Conservation (phyloP, 305 asterid genomes). For the Fraxinus albicans region DNA sequence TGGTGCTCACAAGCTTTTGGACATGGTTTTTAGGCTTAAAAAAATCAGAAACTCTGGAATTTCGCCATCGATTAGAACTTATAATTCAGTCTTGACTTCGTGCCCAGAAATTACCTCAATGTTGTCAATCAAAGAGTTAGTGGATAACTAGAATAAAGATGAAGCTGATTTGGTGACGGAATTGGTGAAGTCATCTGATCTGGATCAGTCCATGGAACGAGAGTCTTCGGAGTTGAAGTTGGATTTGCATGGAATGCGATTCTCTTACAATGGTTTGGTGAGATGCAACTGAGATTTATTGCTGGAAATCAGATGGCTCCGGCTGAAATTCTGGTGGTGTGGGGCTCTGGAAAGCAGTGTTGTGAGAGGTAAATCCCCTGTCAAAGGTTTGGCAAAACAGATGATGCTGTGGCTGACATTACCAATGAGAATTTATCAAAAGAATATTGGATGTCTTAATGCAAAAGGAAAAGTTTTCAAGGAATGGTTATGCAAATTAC, state of each 20-base stretch:
- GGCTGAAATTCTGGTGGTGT: slow-evolving; percentile 53
- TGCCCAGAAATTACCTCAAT: slow-evolving; percentile 48
- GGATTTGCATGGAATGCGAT: slow-evolving; percentile 96
- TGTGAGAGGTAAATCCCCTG: slow-evolving; percentile 74
- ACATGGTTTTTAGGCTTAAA: slow-evolving; percentile 62
- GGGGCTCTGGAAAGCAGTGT: slow-evolving; percentile 83
- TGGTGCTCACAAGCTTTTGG: slow-evolving; percentile 58
- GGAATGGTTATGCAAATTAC: slow-evolving; percentile 49
- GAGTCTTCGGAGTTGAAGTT: slow-evolving; percentile 55
- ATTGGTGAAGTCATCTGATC: slow-evolving; percentile 45
- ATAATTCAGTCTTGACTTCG: slow-evolving; percentile 64
- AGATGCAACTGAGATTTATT: slow-evolving; percentile 39
- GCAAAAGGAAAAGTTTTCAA: slow-evolving; percentile 62
- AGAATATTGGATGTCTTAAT: slow-evolving; percentile 70
- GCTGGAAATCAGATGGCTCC: slow-evolving; percentile 39
- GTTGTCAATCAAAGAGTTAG: slow-evolving; percentile 19
- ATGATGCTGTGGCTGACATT: slow-evolving; percentile 48
- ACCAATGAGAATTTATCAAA: slow-evolving; percentile 79
- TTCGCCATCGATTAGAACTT: slow-evolving; percentile 57
- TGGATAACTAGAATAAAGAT: slow-evolving; percentile 32
- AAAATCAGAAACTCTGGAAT: slow-evolving; percentile 51
- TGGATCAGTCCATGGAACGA: slow-evolving; percentile 62
- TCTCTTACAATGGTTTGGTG: slow-evolving; percentile 72
- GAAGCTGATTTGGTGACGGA: slow-evolving; percentile 56
- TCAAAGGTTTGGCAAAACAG: slow-evolving; percentile 61